Evolutionary conservation across 2,329 filamentous ascomycete species (phyloP), one percentile per base, ranked within the genome.

Genomic region (Samsoniella hepiali): DNA sequence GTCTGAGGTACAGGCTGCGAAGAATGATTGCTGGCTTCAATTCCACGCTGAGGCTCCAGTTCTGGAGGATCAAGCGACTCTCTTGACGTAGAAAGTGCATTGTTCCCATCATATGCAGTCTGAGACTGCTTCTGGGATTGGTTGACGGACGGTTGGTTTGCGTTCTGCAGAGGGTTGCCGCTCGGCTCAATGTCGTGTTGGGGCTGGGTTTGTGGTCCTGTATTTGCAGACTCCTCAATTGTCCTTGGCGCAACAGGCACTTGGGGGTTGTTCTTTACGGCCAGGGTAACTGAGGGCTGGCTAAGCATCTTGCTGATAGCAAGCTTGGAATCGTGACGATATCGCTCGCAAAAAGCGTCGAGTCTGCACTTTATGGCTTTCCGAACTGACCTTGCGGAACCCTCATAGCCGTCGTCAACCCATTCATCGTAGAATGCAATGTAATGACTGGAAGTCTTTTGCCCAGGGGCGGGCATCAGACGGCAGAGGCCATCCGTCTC

Each of bases 361-460:
- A 56, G 34, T 2, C 15, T 42, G 27, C 11, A 5, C 5, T 34
- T 29, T 5, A 55, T 17, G 3, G 9, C 1, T 3, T 0, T 3
- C 32, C 1, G 34, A 38, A 29, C 40, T 10, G 3, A 0, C 3
- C 1, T 13, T 9, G 7, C 3, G 13, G 53, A 29, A 5, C 1
- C 5, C 5, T 8, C 22, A 15, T 13, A 3, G 3, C 36, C 5
- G 22, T 31, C 2, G 6, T 27, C 36, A 31, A 11, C 22, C 53
- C 53, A 56, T 42, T 56, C 53, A 5, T n/a, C 13, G 22, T 56
- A 56, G 1, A 42, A 42, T 6, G 53, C 53, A 56, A 42, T 7
- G 22, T 42, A 56, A 10, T n/a, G 0, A 1, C 15, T 13, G 13
- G 31, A 34, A 8, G 0, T n/a, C 17, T 0, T 2, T 0, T 10